Conservation (phyloP, 129 eudicot species). For the Flaveria brownii region DNA sequence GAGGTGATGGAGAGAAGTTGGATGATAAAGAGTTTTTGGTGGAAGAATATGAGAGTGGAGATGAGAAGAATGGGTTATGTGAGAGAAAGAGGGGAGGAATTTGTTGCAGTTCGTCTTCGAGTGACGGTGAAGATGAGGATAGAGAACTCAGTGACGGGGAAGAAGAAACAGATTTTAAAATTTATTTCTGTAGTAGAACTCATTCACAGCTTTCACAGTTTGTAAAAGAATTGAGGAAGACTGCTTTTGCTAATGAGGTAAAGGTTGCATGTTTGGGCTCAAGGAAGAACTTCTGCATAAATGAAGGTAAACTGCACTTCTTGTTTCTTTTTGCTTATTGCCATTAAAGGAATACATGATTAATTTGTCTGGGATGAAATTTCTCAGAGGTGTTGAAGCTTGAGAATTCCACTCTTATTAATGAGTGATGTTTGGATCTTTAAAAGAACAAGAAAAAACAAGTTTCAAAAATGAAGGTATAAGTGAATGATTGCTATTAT, state of each 20-base stretch:
- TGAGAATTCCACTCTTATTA: slow-evolving; percentile 63
- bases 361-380: neutral
- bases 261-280: slow-evolving; percentile 87
- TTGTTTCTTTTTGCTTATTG: neutral
- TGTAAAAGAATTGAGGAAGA: slow-evolving; percentile 81
- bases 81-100: slow-evolving; percentile 57
- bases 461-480: slow-evolving; percentile 76
- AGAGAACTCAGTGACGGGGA: slow-evolving; percentile 46
- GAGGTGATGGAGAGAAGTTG: slow-evolving; percentile 38
- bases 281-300: slow-evolving; percentile 88
- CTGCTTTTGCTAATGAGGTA: slow-evolving; percentile 59
- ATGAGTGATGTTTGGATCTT: slow-evolving; percentile 88
- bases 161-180: slow-evolving; percentile 55
- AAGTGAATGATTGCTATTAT: slow-evolving; percentile 9
- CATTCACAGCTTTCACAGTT: slow-evolving; percentile 96
- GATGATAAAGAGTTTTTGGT: slow-evolving; percentile 78
- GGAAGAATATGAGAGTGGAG: slow-evolving; percentile 81
- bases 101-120: slow-evolving; percentile 59
- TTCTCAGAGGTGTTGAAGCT: slow-evolving; percentile 72
- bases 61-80: slow-evolving; percentile 42
- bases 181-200: slow-evolving; percentile 93
- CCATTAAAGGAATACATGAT: neutral
- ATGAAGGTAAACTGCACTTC: slow-evolving; percentile 56
- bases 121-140: slow-evolving; percentile 64
- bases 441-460: slow-evolving; percentile 69